Percentiles rank a stretch among this genome's conserved stretches.
Conservation (phyloP, 257 asterid genomes). For the Solanum sparsipilum region DNA sequence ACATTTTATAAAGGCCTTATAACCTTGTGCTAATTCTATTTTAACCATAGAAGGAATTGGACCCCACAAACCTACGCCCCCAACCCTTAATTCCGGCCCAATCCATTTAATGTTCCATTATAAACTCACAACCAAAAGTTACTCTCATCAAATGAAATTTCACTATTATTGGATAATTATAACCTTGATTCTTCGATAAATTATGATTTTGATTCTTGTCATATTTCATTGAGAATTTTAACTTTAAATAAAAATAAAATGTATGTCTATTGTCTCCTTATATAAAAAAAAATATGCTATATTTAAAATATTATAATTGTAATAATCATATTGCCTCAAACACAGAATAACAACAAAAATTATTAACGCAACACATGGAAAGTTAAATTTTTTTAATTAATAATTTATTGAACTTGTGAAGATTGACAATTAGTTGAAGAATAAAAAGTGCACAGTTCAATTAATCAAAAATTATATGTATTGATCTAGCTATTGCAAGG, state of each 20-base stretch:
- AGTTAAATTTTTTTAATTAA: not conserved
- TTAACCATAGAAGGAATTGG: not conserved
- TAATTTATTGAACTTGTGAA: not conserved
- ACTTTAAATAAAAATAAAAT: not conserved
- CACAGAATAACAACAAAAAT: not conserved
- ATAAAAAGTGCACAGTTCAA: not conserved
- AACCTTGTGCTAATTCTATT: not conserved
- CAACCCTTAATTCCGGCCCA: not conserved
- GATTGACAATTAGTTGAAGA: not conserved
- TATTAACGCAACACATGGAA: not conserved
- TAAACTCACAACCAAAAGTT: not conserved
- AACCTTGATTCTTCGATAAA: not conserved
- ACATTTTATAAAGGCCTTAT: not conserved
- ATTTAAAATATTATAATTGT: not conserved
- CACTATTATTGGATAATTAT: not conserved
- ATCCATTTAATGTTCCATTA: not conserved
- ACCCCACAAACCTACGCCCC: not conserved
- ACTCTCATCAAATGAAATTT: not conserved
- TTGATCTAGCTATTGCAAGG: not conserved
- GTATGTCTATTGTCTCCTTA: not conserved
- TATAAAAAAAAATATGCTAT: not conserved
- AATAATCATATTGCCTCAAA: not conserved
- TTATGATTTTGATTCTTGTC: not conserved
- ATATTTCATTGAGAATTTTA: not conserved
- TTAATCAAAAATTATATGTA: not conserved